Evolutionary conservation across 2,329 filamentous ascomycete genomes (phyloP), one percentile per base, ranked within the genome.

Genomic region (Xenoacremonium recifei): DNA sequence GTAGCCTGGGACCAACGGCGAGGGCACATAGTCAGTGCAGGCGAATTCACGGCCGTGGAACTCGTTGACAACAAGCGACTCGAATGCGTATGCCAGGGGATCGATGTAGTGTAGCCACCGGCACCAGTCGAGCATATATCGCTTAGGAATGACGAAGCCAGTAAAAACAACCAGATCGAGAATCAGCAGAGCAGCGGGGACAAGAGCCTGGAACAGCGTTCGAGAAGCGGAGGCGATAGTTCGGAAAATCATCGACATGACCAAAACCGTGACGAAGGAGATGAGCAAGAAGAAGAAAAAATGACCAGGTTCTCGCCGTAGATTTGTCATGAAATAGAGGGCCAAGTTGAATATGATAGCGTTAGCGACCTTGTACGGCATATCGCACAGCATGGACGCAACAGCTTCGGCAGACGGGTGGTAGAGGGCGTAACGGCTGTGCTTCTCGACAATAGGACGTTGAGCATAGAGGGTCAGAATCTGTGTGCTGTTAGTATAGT

Each of bases 381-480:
- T 68, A 55, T 96, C 91, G 48, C 80, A 85, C 21, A 96, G 66
- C 85, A 95, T 93, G 9, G 87, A 93, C 0, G 87, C 82, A 45
- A 89, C 76, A n/a, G 89, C 88, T 73, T 96, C 90, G 13, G 89
- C 86, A 9, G 86, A 90, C 0, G 91, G 89, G 58, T 95, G 91
- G 57, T 96, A 95, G 15, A 96, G 75, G 15, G 90, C 89, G 61
- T 95, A 96, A 44, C 86, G 82, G 42, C 77, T 71, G 55, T 96
- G 91, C 63, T 96, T 96, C 61, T 96, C 89, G 46, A 96, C 89
- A 55, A 96, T 95, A 2, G 87, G 86, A 27, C 91, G 85, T 77
- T 96, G 90, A 3, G 87, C 80, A 61, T 93, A 96, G 4, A 96
- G 76, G 0, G 87, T 90, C 23, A 93, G 67, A 60, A 96, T 93